Conservation (phyloP, 129 eudicot species). For the Lactuca saligna region DNA sequence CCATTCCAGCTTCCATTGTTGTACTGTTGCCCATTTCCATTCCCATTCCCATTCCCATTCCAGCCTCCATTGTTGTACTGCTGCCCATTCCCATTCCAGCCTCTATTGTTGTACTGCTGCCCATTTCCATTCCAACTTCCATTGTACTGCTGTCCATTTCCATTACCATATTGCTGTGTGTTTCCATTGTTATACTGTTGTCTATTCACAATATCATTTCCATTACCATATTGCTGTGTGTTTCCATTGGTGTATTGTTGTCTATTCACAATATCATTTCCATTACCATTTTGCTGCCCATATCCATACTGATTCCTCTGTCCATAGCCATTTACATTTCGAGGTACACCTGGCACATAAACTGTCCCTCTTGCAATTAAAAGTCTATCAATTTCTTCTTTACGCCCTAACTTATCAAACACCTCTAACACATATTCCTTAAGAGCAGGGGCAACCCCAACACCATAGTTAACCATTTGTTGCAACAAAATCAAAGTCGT, state of each 20-base stretch:
- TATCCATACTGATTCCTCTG: conserved; percentile 22
- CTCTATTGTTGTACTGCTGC: background rate
- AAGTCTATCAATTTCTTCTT: conserved; percentile 52
- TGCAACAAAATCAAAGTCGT: conserved; percentile 36
- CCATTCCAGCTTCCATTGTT: background rate
- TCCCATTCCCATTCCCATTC: conserved; percentile 17
- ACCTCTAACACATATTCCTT: conserved; percentile 55
- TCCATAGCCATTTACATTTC: conserved; percentile 3
- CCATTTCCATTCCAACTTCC: background rate
- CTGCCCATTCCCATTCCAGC: background rate
- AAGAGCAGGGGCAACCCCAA: conserved; percentile 61
- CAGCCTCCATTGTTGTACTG: conserved; percentile 17
- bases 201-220: conserved; percentile 17
- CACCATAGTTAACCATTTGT: conserved; percentile 57
- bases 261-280: conserved; percentile 17
- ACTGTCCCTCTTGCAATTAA: conserved; percentile 43
- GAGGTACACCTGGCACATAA: conserved; percentile 27
- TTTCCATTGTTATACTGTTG: conserved; percentile 21
- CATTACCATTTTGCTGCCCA: conserved; percentile 16
- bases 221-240: conserved; percentile 20
- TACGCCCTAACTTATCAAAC: conserved; percentile 57
- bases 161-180: conserved; percentile 20
- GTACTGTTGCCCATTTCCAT: conserved; percentile 3
- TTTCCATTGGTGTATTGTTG: conserved; percentile 20
- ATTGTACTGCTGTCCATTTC: conserved; percentile 20